Percentiles rank a stretch among this genome's conserved stretches.
These are phyloP conservation scores for Vitis hybrid DNA, from an alignment of 177 flowering plant species.

Conservation along the genomic window DNA sequence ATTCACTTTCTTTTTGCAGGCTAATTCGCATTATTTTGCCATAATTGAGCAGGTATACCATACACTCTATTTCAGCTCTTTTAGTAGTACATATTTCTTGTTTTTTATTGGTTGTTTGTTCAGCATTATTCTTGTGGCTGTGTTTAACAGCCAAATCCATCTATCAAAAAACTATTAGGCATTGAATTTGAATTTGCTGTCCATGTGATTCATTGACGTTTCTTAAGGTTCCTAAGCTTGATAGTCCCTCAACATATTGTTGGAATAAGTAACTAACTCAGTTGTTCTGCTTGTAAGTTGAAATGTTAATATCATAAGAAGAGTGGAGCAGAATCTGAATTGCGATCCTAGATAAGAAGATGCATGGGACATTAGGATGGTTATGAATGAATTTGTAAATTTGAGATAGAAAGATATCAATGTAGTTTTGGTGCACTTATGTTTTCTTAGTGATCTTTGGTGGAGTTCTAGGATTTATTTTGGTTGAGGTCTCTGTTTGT, in stretches of 20 bases:
- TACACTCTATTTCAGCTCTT: background rate
- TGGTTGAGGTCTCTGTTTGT: background rate
- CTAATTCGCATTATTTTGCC: constrained; percentile 41
- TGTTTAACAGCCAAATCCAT: background rate
- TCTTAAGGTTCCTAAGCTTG: background rate
- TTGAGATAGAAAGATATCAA: too few species aligned
- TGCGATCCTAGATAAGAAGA: background rate
- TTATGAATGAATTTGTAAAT: background rate
- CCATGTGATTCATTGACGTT: too few species aligned
- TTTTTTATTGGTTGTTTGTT: background rate
- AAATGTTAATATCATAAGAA: background rate
- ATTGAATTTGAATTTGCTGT: background rate
- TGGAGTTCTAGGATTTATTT: background rate
- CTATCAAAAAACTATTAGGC: background rate
- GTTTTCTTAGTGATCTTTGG: background rate
- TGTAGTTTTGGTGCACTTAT: too few species aligned
- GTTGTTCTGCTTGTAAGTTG: background rate
- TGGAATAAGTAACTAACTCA: background rate
- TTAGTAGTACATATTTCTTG: background rate
- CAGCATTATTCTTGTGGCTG: background rate
- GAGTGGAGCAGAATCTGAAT: background rate
- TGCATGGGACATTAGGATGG: background rate
- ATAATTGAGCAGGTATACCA: constrained; percentile 89
- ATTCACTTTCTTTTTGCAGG: constrained; percentile 43
- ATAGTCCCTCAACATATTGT: background rate